phyloP scores from a whole-genome alignment of 169 alveolate species.

The Plasmodium fragile region DNA sequence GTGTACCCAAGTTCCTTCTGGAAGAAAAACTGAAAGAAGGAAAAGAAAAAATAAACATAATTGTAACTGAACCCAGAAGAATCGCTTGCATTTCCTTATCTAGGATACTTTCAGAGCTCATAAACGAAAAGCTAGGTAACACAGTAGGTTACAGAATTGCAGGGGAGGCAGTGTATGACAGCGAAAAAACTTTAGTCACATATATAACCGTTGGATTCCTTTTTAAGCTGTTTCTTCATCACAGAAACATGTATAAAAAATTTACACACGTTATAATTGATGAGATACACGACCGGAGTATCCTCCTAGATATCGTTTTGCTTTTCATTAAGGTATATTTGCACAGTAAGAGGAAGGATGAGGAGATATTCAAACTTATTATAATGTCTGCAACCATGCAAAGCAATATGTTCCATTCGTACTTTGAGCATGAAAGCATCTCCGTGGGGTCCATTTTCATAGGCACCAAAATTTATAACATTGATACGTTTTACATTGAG shows the following conservation, averaged over 20 bases:
- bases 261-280: slow-evolving; percentile 90
- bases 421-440: slow-evolving; percentile 77
- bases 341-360: slow-evolving; percentile 29
- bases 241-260: slow-evolving; percentile 77
- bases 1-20: slow-evolving; percentile 74
- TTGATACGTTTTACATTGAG: slow-evolving; percentile 43
- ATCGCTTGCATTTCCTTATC: slow-evolving; percentile 92
- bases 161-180: slow-evolving; percentile 78
- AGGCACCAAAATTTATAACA: slow-evolving; percentile 33
- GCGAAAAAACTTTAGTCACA: slow-evolving; percentile 86
- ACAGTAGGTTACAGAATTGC: slow-evolving; percentile 91
- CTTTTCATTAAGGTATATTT: slow-evolving; percentile 36
- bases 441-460: slow-evolving; percentile 16
- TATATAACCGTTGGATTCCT: slow-evolving; percentile 93
- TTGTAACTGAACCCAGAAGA: slow-evolving; percentile 89
- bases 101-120: slow-evolving; percentile 84
- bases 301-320: slow-evolving; percentile 87
- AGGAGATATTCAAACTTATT: slow-evolving; percentile 82
- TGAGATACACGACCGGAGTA: slow-evolving; percentile 94
- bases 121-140: slow-evolving; percentile 85
- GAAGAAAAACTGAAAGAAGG: slow-evolving; percentile 29
- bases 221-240: slow-evolving; percentile 89
- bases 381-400: slow-evolving; percentile 93
- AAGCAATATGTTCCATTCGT: slow-evolving; percentile 84
- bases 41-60: slow-evolving; percentile 77